Conservation (phyloP, 192 early-diverging fungal genomes). For the Linnemannia zychae region DNA sequence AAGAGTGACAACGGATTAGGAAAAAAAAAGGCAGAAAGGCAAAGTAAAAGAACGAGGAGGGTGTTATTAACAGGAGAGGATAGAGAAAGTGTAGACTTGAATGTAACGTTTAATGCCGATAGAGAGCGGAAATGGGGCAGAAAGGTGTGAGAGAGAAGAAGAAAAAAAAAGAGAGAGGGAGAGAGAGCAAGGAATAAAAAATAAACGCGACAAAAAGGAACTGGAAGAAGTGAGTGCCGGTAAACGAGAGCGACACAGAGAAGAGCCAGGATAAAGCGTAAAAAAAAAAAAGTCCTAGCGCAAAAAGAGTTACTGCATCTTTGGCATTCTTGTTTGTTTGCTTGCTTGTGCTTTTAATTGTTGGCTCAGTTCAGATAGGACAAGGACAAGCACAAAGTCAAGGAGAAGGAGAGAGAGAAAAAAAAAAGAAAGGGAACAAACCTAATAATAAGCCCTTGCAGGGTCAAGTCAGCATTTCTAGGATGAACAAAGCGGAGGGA, state of each 20-base stretch:
- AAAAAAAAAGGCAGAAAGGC: background rate
- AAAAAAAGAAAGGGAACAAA: background rate
- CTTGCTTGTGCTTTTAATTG: background rate
- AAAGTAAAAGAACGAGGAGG: background rate
- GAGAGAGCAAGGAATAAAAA: constrained; percentile 5
- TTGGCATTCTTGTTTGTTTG: background rate
- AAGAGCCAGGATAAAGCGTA: background rate
- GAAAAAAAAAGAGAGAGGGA: background rate
- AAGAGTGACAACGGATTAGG: background rate
- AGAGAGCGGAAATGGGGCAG: too few relatives aligned
- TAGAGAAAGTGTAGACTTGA: background rate
- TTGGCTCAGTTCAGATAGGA: constrained; percentile 8
- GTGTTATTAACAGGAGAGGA: too few relatives aligned
- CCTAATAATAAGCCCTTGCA: constrained; percentile 8
- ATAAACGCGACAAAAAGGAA: background rate
- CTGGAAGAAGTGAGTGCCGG: too few relatives aligned
- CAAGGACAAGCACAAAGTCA: too few relatives aligned
- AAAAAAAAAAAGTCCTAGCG: background rate
- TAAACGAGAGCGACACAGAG: background rate
- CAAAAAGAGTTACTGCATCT: background rate
- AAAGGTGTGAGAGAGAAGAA: too few relatives aligned
- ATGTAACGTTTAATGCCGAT: background rate
- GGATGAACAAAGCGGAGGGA: background rate
- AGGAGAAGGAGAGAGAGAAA: too few relatives aligned
- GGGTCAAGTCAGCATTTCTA: background rate